Percentiles rank a stretch among this genome's conserved stretches.
These are phyloP conservation scores for Coemansia sp. DNA, from an alignment of 192 early-diverging fungal species.

Conservation along the genomic window DNA sequence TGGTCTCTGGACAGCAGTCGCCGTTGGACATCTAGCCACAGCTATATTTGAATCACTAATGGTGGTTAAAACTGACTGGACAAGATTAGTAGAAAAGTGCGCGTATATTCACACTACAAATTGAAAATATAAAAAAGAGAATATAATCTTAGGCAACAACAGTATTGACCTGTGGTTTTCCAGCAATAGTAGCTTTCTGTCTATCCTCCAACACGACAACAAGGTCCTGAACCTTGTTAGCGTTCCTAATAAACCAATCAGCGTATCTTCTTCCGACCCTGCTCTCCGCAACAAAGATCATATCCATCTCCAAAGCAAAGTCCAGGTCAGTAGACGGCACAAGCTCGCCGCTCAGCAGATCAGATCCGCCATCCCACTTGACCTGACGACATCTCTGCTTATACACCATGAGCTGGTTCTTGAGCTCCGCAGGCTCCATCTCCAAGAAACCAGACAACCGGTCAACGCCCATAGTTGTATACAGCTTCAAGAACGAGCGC, in stretches of 20 bases:
- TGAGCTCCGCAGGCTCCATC: conserved; percentile 77
- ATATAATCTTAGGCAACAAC: neutral
- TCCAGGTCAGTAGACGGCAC: conserved; percentile 83
- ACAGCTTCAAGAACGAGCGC: conserved; percentile 93
- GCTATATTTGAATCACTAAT: conserved; percentile 24
- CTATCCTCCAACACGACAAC: conserved; percentile 42
- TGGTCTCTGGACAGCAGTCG: conserved; percentile 69
- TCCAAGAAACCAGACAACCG: conserved; percentile 90
- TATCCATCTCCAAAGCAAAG: conserved; percentile 91
- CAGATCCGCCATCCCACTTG: conserved; percentile 76
- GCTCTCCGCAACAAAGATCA: conserved; percentile 94
- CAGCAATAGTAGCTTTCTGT: conserved; percentile 41
- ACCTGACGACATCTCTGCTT: conserved; percentile 94
- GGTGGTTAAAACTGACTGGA: conserved; percentile 44
- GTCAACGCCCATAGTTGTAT: conserved; percentile 88
- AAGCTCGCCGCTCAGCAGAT: conserved; percentile 83
- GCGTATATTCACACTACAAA: conserved; percentile 10
- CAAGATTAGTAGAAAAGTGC: conserved; percentile 25
- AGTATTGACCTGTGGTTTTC: conserved; percentile 25
- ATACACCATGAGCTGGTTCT: conserved; percentile 86
- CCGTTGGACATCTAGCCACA: conserved; percentile 39
- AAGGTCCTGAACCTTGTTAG: conserved; percentile 78
- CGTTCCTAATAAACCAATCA: conserved; percentile 96
- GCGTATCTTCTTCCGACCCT: conserved; percentile 91
- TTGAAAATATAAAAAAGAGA: neutral